These are phyloP conservation scores for Gnaphalium uliginosum DNA, from an alignment of 129 eudicot species.

Conservation along the genomic window DNA sequence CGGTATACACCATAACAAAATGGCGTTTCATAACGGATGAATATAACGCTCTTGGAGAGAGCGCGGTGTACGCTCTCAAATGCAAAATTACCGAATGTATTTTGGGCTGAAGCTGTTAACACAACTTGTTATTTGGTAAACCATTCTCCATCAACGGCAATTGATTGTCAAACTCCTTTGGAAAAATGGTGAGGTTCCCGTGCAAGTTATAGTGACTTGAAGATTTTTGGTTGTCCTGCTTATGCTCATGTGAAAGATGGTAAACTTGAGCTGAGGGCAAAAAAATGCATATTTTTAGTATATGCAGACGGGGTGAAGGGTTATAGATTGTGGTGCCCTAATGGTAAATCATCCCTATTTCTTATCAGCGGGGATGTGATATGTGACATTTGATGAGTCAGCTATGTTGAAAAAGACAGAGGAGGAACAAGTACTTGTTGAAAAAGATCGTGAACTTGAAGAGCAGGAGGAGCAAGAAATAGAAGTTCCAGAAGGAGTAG, in stretches of 20 bases:
- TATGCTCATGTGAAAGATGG: background rate
- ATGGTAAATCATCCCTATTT: conserved; percentile 10
- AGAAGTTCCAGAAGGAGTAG: conserved; percentile 1
- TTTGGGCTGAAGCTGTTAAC: background rate
- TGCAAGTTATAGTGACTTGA: background rate
- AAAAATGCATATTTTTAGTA: background rate
- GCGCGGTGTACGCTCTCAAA: background rate
- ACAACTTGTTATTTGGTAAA: background rate
- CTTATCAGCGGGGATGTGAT: conserved; percentile 6
- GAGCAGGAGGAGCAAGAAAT: conserved; percentile 4
- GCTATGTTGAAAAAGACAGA: conserved; percentile 5
- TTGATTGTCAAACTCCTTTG: background rate
- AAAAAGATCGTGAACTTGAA: background rate
- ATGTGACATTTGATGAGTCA: background rate
- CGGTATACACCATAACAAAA: no score
- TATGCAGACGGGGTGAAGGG: background rate
- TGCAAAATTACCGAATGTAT: background rate
- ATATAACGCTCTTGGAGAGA: background rate
- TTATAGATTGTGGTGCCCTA: background rate
- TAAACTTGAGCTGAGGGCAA: background rate
- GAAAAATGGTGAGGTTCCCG: background rate
- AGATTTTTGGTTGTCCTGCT: background rate
- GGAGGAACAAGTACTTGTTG: background rate
- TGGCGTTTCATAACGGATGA: background rate
- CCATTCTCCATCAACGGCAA: background rate